Evolutionary conservation across 768 basidiomycete genomes (phyloP).

Genomic region (Leccinellum luteum): DNA sequence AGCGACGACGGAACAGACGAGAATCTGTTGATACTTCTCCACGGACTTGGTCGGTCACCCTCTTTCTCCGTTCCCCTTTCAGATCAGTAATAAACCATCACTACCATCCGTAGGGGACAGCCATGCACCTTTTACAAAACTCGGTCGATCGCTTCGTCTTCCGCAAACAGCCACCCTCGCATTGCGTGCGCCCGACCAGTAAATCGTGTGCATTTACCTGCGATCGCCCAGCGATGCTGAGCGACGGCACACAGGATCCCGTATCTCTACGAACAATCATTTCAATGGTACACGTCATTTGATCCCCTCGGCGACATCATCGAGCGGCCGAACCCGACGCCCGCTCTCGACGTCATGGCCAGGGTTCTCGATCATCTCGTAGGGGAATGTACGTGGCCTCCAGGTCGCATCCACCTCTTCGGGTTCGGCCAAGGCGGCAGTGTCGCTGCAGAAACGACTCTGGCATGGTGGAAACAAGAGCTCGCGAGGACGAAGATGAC

Average conservation of each 20-base stretch:
- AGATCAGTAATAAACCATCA: not conserved
- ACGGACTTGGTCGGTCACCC: conserved; percentile 68
- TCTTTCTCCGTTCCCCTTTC: not conserved
- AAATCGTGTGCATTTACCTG: conserved; percentile 23
- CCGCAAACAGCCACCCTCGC: conserved; percentile 88
- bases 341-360: conserved; percentile 56
- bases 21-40: conserved; percentile 80
- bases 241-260: conserved; percentile 53
- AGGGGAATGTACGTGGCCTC: conserved; percentile 61
- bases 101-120: conserved; percentile 63
- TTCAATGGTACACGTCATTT: conserved; percentile 86
- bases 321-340: conserved; percentile 67
- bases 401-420: conserved; percentile 73
- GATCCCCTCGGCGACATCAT: conserved; percentile 74
- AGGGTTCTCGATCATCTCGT: conserved; percentile 56
- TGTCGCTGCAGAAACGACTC: conserved; percentile 65
- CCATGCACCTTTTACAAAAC: conserved; percentile 67
- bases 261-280: conserved; percentile 74
- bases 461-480: conserved; percentile 53
- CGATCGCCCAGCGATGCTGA: conserved; percentile 9
- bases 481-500: conserved; percentile 3
- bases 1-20: conserved; percentile 85
- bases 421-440: conserved; percentile 89
- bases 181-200: conserved; percentile 77
- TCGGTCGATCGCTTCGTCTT: conserved; percentile 73